Percentiles rank a stretch among this genome's conserved stretches.
These are phyloP conservation scores for Tuber magnatum DNA, from an alignment of 495 filamentous ascomycete species.

Conservation along the genomic window DNA sequence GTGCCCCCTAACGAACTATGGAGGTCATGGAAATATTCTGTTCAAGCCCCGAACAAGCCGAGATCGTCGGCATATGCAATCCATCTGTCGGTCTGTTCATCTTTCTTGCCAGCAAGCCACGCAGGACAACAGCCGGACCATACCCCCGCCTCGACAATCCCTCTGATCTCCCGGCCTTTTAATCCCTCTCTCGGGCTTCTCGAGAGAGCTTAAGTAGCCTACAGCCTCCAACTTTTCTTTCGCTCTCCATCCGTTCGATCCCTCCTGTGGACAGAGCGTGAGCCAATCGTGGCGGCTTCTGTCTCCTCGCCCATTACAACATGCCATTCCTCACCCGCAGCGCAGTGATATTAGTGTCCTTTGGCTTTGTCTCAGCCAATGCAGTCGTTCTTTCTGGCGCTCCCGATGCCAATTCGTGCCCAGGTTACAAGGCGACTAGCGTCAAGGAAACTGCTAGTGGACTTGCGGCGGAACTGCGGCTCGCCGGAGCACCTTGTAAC, in stretches of 20 bases:
- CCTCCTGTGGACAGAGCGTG: neutral
- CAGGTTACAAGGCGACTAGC: constrained; percentile 66
- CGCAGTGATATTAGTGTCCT: constrained; percentile 17
- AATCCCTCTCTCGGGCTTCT: neutral
- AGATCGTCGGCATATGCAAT: neutral
- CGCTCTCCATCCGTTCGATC: neutral
- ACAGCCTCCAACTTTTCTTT: neutral
- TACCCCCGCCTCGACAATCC: neutral
- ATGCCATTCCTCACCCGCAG: constrained; percentile 17
- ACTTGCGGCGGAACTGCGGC: constrained; percentile 58
- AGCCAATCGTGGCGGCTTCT: neutral
- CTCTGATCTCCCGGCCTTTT: neutral
- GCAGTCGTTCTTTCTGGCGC: constrained; percentile 6
- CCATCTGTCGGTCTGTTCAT: neutral
- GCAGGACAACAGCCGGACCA: neutral
- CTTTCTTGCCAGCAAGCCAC: neutral
- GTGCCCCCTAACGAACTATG: neutral
- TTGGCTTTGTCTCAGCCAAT: constrained; percentile 19
- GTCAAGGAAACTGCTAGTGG: constrained; percentile 49
- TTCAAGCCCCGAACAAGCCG: neutral
- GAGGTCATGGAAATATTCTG: neutral
- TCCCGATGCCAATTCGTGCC: constrained; percentile 47
- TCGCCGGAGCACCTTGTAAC: constrained; percentile 64
- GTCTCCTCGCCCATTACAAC: constrained; percentile 1
- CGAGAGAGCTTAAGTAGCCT: neutral